Evolutionary conservation across 2,329 filamentous ascomycete species (phyloP), one percentile per base, ranked within the genome.

Genomic region (Stagonosporopsis vannaccii): DNA sequence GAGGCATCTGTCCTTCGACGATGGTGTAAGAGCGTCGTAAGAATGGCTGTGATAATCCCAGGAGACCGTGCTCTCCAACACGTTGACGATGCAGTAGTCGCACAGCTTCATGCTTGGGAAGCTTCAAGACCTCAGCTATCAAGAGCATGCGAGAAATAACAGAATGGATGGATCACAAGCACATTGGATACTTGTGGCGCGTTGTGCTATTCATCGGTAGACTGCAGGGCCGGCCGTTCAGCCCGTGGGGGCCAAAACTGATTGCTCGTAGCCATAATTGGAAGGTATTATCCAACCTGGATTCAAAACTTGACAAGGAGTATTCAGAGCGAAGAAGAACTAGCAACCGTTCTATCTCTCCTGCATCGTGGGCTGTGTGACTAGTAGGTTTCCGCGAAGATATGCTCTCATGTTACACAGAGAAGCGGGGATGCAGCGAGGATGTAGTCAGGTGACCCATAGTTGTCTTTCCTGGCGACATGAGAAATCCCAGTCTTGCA

Each of bases 1-100:
- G 11, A 63, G 19, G 35, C 64, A 66, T 4, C 40, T 48, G n/a
- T 42, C 13, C 17, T 49, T 56, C 26, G 49, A 41, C 13, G 30
- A 49, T 7, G 33, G 30, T 11, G 30, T n/a, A 4, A 55, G 51
- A 36, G 51, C 42, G 13, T 46, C 28, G 23, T 49, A 59, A n/a
- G 41, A 56, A 6, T 30, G 39, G n/a, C 49, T 41, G 13, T 54
- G 51, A 15, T 45, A 56, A 35, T 47, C 52, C 52, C 57, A 60
- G 6, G 48, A 59, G 13, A 46, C 33, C 17, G 40, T 35, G 26
- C 47, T 56, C 39, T 56, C 48, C 19, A 56, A 25, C 9, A 59
- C 33, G 25, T 39, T 49, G 13, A 37, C 35, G 28, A 56, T 37
- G 36, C 57, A 60, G 35, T 42, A 56, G 2, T 56, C 37, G 22